phyloP scores from a whole-genome alignment of 2,329 filamentous ascomycete genomes.

The Fusarium subtropicale region DNA sequence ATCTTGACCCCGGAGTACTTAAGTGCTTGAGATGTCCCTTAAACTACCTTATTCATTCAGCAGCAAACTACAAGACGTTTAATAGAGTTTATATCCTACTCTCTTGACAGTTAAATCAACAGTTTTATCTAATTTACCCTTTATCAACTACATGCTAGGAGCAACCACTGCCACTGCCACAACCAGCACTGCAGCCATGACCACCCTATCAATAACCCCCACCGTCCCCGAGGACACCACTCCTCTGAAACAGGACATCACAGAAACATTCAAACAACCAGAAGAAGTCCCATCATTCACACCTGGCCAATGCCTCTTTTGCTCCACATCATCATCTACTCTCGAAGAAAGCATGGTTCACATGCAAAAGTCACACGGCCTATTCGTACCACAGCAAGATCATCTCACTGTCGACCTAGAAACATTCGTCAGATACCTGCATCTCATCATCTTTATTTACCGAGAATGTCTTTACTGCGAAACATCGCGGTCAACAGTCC shows the following conservation, averaged over 20 bases:
- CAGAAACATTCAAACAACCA: not conserved
- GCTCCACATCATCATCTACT: not conserved
- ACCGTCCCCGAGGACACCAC: not conserved
- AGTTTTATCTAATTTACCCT: not conserved
- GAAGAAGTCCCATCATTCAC: not conserved
- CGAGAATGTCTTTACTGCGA: conserved; percentile 16
- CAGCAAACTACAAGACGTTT: fast-evolving
- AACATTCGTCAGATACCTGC: not conserved
- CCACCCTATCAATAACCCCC: not conserved
- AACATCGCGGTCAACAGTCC: not conserved
- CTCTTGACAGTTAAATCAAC: not conserved
- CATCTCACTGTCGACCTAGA: conserved; percentile 16
- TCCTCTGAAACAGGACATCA: not conserved
- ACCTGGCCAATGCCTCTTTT: conserved; percentile 6
- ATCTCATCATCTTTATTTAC: conserved; percentile 7
- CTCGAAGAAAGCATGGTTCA: conserved; percentile 8
- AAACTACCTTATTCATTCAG: fast-evolving
- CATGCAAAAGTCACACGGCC: conserved; percentile 9
- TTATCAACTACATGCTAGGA: conserved; percentile 11
- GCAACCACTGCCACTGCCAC: conserved; percentile 2
- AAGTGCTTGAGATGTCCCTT: not conserved
- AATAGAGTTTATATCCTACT: fast-evolving
- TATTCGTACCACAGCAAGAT: conserved; percentile 5
- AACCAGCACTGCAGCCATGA: not conserved
- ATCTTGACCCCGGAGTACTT: not conserved